Conservation (phyloP, 2,329 filamentous ascomycete genomes). For the Beauveria varroae region DNA sequence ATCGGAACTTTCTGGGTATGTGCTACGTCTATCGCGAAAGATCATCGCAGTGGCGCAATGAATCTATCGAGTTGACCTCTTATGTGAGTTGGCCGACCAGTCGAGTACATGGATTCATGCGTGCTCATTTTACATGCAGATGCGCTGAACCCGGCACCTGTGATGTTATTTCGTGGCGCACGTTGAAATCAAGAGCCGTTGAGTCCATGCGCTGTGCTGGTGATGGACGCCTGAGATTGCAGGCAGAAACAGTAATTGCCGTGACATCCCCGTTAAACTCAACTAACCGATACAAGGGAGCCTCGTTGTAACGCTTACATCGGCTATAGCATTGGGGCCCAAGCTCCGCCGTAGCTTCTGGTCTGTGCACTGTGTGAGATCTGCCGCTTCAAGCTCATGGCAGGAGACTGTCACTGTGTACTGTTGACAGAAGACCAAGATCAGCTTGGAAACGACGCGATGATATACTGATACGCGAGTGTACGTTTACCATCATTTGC, state of each 20-base stretch:
- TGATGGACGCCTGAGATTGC: neutral
- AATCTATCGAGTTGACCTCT: neutral
- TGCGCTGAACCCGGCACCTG: neutral
- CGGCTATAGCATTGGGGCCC: neutral
- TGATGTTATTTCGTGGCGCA: neutral
- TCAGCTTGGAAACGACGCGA: no score
- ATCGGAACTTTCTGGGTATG: no score
- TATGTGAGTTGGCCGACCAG: neutral
- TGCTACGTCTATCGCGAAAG: no score
- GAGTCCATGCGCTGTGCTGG: neutral
- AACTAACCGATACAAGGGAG: slow-evolving; percentile 10
- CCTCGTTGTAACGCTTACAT: neutral
- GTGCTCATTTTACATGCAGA: neutral
- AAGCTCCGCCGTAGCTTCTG: neutral
- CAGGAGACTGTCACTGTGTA: neutral
- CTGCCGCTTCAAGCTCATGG: neutral
- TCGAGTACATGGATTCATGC: neutral
- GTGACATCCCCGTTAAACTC: slow-evolving; percentile 9
- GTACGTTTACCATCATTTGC: no score
- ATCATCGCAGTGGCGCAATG: no score
- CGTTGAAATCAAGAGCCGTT: neutral
- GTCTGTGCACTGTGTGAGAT: slow-evolving; percentile 8
- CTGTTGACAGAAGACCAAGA: neutral
- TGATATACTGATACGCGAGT: no score
- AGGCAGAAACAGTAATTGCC: neutral